phyloP scores from a whole-genome alignment of 1,284 basidiomycete species.

The Puccinia coronata region DNA sequence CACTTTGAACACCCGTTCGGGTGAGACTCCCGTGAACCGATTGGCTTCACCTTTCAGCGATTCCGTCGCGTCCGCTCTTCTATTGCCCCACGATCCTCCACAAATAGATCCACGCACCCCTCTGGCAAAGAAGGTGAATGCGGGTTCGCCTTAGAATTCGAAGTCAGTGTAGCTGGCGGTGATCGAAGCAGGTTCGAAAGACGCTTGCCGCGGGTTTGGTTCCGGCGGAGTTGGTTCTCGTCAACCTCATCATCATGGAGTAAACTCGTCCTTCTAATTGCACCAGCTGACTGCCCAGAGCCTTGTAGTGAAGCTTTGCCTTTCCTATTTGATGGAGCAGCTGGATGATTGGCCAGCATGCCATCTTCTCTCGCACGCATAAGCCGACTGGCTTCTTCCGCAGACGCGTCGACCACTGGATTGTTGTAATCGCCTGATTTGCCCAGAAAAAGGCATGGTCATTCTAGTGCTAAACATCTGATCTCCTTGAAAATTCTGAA shows the following conservation, averaged over 20 bases:
- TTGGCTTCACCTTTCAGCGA: slow-evolving; percentile 47
- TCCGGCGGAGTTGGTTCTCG: neutral
- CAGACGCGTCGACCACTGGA: slow-evolving; percentile 56
- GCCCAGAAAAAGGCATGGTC: slow-evolving; percentile 65
- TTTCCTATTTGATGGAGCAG: slow-evolving; percentile 25
- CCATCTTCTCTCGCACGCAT: slow-evolving; percentile 54
- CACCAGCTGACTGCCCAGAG: neutral
- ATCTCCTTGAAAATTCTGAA: slow-evolving; percentile 85
- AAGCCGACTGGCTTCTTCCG: slow-evolving; percentile 54
- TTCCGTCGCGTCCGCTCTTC: slow-evolving; percentile 16
- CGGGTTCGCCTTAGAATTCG: neutral
- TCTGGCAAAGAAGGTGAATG: slow-evolving; percentile 15
- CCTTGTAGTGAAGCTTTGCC: slow-evolving; percentile 3
- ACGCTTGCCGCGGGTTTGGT: neutral
- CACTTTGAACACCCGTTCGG: slow-evolving; percentile 42
- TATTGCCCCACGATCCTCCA: slow-evolving; percentile 27
- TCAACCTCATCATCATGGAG: neutral
- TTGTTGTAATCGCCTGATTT: slow-evolving; percentile 53
- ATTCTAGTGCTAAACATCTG: slow-evolving; percentile 70
- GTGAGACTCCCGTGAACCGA: slow-evolving; percentile 34
- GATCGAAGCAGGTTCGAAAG: neutral
- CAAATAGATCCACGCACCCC: slow-evolving; percentile 37
- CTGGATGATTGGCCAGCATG: slow-evolving; percentile 38
- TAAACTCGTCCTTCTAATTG: slow-evolving; percentile 1
- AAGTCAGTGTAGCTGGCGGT: neutral